phyloP scores from a whole-genome alignment of 495 filamentous ascomycete genomes.

The Penicillium egyptiacum region DNA sequence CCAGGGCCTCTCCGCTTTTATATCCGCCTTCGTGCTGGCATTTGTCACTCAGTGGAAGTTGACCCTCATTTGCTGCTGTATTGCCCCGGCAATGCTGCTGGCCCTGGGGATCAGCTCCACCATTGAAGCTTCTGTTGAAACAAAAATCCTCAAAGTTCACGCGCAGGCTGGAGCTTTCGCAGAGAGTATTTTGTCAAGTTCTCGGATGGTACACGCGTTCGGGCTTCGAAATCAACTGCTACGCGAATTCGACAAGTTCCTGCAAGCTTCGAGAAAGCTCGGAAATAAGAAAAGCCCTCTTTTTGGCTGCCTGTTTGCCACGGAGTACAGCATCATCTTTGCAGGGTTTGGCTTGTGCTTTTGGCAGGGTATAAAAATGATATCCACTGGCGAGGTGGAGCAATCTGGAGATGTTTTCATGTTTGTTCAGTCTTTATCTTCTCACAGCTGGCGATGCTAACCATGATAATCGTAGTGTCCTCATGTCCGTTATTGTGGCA shows the following conservation, averaged over 20 bases:
- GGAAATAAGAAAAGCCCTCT: conserved; percentile 61
- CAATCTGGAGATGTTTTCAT: conserved; percentile 34
- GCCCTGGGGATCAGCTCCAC: conserved; percentile 51
- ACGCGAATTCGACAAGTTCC: conserved; percentile 55
- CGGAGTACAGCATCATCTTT: conserved; percentile 70
- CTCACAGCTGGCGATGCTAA: background rate
- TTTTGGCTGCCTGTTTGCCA: conserved; percentile 62
- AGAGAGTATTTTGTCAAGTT: conserved; percentile 78
- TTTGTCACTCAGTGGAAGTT: conserved; percentile 76
- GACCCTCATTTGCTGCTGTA: conserved; percentile 67
- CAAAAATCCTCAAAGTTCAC: conserved; percentile 64
- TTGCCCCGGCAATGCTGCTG: conserved; percentile 59
- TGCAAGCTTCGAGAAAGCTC: conserved; percentile 61
- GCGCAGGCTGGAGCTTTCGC: conserved; percentile 73
- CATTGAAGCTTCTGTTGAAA: conserved; percentile 53
- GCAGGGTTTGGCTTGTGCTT: conserved; percentile 74
- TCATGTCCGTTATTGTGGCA: conserved; percentile 19
- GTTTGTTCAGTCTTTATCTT: conserved; percentile 23
- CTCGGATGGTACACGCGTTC: conserved; percentile 77
- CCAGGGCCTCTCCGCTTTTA: conserved; percentile 63
- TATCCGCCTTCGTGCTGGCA: conserved; percentile 72
- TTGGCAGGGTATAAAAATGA: conserved; percentile 75
- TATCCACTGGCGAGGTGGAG: conserved; percentile 56
- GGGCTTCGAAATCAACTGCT: conserved; percentile 74
- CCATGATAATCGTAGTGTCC: conserved; percentile 1